Evolutionary conservation across 2,329 filamentous ascomycete genomes (phyloP).

Genomic region (Camillea tinctor): DNA sequence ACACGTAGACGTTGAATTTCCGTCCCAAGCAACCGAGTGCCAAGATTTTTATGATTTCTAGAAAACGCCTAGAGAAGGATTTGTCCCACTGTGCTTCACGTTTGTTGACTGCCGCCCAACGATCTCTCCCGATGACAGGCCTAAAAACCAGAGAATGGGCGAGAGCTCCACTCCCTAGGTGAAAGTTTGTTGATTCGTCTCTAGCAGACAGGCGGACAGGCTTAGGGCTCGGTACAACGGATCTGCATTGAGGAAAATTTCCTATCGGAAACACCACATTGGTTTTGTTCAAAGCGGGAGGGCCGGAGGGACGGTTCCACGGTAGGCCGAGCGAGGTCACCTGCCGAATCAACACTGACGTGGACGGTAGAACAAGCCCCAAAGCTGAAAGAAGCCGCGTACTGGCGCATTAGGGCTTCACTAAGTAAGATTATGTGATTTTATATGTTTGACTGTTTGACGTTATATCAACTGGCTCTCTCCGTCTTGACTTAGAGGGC

Average conservation of each 20-base stretch:
- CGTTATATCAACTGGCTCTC: not conserved
- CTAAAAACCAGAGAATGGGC: not conserved
- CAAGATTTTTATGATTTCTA: not conserved
- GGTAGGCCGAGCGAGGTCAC: not conserved
- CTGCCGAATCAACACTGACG: not conserved
- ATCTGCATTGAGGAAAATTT: not conserved
- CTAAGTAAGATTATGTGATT: not conserved
- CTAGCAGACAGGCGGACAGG: not conserved
- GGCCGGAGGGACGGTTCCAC: not conserved
- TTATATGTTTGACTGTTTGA: not conserved
- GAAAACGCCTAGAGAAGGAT: not conserved
- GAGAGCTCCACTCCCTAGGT: not conserved
- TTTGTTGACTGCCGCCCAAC: not conserved
- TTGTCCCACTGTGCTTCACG: not conserved
- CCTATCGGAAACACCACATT: not conserved
- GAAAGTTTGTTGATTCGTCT: not conserved
- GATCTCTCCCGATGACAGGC: not conserved
- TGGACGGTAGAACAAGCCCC: not conserved
- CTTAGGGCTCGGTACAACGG: not conserved
- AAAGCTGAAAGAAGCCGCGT: not conserved
- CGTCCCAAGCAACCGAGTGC: not conserved
- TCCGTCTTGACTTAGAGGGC: not conserved
- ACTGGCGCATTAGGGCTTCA: not conserved
- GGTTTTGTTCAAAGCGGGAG: not conserved
- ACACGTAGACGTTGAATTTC: not conserved